phyloP scores from a whole-genome alignment of 306 rosid genomes.

The Begonia loranthoides region DNA sequence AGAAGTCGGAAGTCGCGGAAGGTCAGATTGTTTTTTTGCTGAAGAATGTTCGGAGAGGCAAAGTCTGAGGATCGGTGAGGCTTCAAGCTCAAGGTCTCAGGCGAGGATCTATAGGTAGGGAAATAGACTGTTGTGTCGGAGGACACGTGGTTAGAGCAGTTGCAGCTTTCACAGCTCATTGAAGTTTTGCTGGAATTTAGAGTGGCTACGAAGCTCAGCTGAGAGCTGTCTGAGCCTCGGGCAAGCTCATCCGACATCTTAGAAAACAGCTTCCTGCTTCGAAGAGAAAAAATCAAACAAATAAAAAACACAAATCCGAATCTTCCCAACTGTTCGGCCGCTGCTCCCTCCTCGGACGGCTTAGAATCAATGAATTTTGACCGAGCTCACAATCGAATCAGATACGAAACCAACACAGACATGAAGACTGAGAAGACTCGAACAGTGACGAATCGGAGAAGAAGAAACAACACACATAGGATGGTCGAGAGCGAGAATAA shows the following conservation, averaged over 20 bases:
- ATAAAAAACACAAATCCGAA: background rate
- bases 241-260: conserved; percentile 41
- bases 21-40: conserved; percentile 31
- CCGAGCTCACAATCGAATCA: background rate
- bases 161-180: conserved; percentile 72
- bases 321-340: no score
- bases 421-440: background rate
- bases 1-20: conserved; percentile 64
- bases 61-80: conserved; percentile 72
- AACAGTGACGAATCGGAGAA: background rate
- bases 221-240: conserved; percentile 48
- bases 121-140: conserved; percentile 28
- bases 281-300: background rate
- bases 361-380: background rate
- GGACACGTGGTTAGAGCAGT: conserved; percentile 70
- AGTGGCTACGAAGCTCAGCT: conserved; percentile 24
- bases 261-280: conserved; percentile 20
- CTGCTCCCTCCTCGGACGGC: no score
- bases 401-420: background rate
- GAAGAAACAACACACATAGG: background rate
- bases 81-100: conserved; percentile 35
- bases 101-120: conserved; percentile 12
- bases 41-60: conserved; percentile 54
- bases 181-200: conserved; percentile 44
- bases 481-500: background rate